Conservation (phyloP, 2,329 filamentous ascomycete genomes). For the Calonectria montana region DNA sequence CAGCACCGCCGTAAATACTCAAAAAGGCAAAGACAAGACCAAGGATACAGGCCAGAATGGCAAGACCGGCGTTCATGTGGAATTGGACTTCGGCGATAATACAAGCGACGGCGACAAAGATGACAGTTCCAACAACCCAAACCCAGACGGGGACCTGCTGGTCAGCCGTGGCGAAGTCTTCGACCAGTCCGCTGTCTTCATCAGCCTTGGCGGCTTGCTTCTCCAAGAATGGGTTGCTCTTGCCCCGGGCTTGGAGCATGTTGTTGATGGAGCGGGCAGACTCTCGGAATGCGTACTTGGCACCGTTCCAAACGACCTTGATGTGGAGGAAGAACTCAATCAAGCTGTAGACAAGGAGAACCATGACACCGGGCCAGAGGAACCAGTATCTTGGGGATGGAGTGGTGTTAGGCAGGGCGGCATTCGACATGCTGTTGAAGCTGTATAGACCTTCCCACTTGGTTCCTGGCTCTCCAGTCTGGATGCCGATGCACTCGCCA, state of each 20-base stretch:
- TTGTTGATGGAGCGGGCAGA: slow-evolving; percentile 45
- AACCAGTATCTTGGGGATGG: slow-evolving; percentile 57
- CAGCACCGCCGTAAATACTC: slow-evolving; percentile 61
- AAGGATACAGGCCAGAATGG: slow-evolving; percentile 65
- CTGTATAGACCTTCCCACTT: slow-evolving; percentile 46
- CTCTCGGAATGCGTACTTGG: slow-evolving; percentile 48
- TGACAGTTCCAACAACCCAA: slow-evolving; percentile 59
- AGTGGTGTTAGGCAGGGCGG: slow-evolving; percentile 42
- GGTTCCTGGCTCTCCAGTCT: slow-evolving; percentile 30
- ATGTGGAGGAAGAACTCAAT: slow-evolving; percentile 55
- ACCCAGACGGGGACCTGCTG: slow-evolving; percentile 66
- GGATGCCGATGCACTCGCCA: slow-evolving; percentile 62
- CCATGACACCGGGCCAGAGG: slow-evolving; percentile 57
- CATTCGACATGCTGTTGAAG: slow-evolving; percentile 47
- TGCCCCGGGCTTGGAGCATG: slow-evolving; percentile 46
- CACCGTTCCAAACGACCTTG: slow-evolving; percentile 49
- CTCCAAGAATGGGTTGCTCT: slow-evolving; percentile 47
- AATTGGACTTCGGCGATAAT: slow-evolving; percentile 63
- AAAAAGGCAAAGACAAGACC: slow-evolving; percentile 70
- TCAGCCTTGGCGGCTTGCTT: slow-evolving; percentile 51
- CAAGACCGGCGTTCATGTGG: slow-evolving; percentile 67
- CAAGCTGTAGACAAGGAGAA: slow-evolving; percentile 55
- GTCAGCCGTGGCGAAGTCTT: slow-evolving; percentile 54
- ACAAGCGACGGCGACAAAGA: slow-evolving; percentile 63
- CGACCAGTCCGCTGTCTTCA: slow-evolving; percentile 45